These are phyloP conservation scores for Rhododendron williamsianum DNA, from an alignment of 148 eudicot genomes.

Conservation along the genomic window DNA sequence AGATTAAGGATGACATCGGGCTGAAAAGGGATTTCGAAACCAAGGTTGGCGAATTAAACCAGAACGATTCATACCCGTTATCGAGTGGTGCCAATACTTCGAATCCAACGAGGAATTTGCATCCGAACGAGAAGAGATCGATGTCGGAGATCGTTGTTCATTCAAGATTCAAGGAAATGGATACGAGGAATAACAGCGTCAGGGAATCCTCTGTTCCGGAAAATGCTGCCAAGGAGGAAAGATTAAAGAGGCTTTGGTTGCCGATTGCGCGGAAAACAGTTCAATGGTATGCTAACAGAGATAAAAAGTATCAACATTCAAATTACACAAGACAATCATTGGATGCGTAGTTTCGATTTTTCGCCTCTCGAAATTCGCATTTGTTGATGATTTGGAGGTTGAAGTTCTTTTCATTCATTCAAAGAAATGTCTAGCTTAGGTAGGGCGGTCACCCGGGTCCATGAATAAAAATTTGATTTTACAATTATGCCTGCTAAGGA, in stretches of 20 bases:
- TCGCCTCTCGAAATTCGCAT: neutral
- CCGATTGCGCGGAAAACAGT: constrained; percentile 4
- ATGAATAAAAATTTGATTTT: neutral
- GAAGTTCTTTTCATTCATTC: neutral
- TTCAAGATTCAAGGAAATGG: neutral
- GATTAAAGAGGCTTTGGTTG: neutral
- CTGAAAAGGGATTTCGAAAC: neutral
- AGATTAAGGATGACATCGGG: constrained; percentile 38
- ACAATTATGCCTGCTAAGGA: neutral
- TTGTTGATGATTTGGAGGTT: neutral
- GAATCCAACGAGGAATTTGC: neutral
- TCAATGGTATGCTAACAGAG: constrained; percentile 69
- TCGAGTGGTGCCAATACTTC: neutral
- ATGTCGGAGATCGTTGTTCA: neutral
- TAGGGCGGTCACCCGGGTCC: neutral
- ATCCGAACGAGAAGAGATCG: neutral
- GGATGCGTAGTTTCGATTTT: constrained; percentile 17
- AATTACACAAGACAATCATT: constrained; percentile 20
- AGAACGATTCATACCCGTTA: constrained; percentile 6
- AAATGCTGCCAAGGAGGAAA: neutral
- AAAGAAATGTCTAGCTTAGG: neutral
- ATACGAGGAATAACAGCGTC: neutral
- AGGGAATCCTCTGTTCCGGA: neutral
- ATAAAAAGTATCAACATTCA: constrained; percentile 14
- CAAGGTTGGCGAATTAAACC: neutral